These are phyloP conservation scores for Striga asiatica DNA, from an alignment of 257 asterid genomes.

Conservation along the genomic window DNA sequence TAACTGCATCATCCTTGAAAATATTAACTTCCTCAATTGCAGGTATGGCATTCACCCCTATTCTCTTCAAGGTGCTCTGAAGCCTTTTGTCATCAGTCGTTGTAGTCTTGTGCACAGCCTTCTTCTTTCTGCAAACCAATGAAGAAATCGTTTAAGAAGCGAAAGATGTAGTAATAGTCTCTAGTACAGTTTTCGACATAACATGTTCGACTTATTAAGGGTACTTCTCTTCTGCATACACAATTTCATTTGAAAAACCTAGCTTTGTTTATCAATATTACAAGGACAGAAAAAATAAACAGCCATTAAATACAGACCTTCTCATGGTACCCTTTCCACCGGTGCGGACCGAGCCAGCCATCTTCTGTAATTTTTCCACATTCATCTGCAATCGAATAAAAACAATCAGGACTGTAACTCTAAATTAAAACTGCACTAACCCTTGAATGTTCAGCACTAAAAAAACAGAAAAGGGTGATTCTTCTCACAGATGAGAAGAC, in stretches of 20 bases:
- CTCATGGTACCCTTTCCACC: constrained; percentile 71
- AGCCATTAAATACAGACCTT: constrained; percentile 27
- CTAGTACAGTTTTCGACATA: too few relatives aligned
- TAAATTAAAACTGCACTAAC: too few relatives aligned
- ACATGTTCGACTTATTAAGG: too few relatives aligned
- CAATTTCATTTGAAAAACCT: background rate
- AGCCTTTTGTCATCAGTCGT: constrained; percentile 67
- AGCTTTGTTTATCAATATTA: background rate
- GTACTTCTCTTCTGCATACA: too few relatives aligned
- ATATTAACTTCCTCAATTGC: constrained; percentile 68
- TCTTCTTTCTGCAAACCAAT: constrained; percentile 47
- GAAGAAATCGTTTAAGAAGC: background rate
- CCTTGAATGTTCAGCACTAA: too few relatives aligned
- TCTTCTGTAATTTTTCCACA: constrained; percentile 57
- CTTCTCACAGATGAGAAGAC: too few relatives aligned
- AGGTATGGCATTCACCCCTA: constrained; percentile 62
- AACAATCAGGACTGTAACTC: too few relatives aligned
- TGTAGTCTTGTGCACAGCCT: constrained; percentile 68
- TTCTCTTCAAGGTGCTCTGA: constrained; percentile 65
- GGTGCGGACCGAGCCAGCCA: constrained; percentile 69
- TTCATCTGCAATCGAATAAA: constrained; percentile 41
- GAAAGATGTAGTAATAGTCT: background rate
- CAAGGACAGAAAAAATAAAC: background rate
- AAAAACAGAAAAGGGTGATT: too few relatives aligned
- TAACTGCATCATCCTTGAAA: constrained; percentile 67